These are phyloP conservation scores for Rhodomyrtus tomentosa DNA, from an alignment of 345 rosid species.

Conservation along the genomic window DNA sequence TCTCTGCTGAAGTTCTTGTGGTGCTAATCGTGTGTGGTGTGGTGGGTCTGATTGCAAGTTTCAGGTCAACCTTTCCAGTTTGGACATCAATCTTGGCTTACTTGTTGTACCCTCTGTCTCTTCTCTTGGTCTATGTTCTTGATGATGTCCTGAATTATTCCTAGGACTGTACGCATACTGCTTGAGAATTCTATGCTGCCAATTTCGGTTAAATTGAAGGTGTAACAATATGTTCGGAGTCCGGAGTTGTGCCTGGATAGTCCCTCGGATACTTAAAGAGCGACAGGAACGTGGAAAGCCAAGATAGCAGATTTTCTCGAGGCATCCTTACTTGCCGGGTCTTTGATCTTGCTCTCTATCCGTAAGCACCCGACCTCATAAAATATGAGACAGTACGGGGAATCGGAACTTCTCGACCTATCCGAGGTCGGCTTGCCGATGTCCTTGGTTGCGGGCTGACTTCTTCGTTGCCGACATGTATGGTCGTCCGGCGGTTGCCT, in stretches of 20 bases:
- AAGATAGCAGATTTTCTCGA: neutral
- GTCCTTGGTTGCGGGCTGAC: neutral
- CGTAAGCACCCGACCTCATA: neutral
- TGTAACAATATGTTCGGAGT: neutral
- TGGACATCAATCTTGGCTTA: conserved; percentile 24
- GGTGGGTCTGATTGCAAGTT: conserved; percentile 18
- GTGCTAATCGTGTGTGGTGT: conserved; percentile 8
- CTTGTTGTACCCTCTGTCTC: conserved; percentile 21
- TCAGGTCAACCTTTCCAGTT: conserved; percentile 12
- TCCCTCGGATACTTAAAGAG: neutral
- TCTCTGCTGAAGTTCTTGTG: conserved; percentile 21
- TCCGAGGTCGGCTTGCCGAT: neutral
- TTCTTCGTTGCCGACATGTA: neutral
- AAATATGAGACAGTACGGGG: neutral
- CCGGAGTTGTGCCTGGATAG: neutral
- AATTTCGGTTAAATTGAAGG: neutral
- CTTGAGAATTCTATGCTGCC: neutral
- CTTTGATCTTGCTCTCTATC: neutral
- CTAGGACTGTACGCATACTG: neutral
- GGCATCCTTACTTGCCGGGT: neutral
- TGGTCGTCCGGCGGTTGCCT: neutral
- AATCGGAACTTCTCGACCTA: neutral
- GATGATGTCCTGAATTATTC: conserved; percentile 3
- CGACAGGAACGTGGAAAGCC: neutral
- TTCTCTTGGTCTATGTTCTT: conserved; percentile 21